Conservation (phyloP, 495 filamentous ascomycete species). For the Durotheca rogersii region DNA sequence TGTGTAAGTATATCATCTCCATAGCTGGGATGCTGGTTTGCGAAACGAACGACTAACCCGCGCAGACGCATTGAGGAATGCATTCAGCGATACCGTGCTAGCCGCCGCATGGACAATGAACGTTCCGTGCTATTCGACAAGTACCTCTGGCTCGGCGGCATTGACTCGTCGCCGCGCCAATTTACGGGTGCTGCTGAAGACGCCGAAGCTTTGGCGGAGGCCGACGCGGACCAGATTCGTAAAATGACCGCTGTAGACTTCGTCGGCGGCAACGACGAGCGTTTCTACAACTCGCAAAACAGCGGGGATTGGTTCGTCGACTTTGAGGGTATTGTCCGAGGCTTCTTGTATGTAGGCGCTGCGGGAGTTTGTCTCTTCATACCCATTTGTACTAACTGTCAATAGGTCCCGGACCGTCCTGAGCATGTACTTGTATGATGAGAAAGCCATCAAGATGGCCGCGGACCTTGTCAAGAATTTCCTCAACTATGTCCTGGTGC, state of each 20-base stretch:
- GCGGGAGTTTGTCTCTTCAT: constrained; percentile 9
- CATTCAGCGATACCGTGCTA: constrained; percentile 74
- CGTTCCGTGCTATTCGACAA: constrained; percentile 68
- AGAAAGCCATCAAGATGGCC: constrained; percentile 26
- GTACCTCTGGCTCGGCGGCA: constrained; percentile 82
- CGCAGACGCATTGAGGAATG: constrained; percentile 79
- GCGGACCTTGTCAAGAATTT: constrained; percentile 73
- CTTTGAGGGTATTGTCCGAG: constrained; percentile 73
- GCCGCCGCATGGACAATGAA: constrained; percentile 67
- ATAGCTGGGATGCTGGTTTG: background rate
- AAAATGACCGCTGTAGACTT: constrained; percentile 60
- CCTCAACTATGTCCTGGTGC: constrained; percentile 80
- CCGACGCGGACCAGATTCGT: constrained; percentile 60
- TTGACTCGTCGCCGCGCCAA: constrained; percentile 64
- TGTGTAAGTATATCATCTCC: constrained; percentile 35
- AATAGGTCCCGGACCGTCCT: constrained; percentile 44
- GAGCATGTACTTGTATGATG: constrained; percentile 30
- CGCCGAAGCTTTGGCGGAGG: constrained; percentile 54
- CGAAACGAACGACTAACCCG: constrained; percentile 11
- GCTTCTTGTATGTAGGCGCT: constrained; percentile 64
- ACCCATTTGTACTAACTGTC: constrained; percentile 22
- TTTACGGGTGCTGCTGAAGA: constrained; percentile 63
- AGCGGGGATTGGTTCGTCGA: constrained; percentile 69
- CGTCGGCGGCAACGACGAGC: constrained; percentile 42
- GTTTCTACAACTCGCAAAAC: constrained; percentile 49